Percentiles rank a stretch among this genome's conserved stretches.
Evolutionary conservation across 2,329 filamentous ascomycete genomes (phyloP).

Genomic region (Aspergillus caelatus): DNA sequence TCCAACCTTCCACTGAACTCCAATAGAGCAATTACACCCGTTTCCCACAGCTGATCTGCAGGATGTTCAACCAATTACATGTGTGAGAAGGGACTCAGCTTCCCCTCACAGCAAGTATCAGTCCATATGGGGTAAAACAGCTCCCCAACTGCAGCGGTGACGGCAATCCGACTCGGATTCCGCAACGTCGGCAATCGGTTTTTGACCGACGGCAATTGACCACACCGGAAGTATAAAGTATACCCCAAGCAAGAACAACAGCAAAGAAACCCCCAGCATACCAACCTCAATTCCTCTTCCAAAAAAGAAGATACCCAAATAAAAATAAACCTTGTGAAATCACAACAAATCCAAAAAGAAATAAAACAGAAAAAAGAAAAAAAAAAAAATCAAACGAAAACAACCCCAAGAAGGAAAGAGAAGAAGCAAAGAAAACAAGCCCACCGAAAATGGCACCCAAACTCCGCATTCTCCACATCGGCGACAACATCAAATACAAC

Average conservation of each 20-base stretch:
- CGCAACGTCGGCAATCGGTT: neutral
- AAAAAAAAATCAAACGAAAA: neutral
- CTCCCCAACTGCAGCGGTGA: neutral
- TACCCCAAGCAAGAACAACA: neutral
- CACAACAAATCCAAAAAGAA: too few relatives aligned
- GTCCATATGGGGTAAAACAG: neutral
- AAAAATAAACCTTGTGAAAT: neutral
- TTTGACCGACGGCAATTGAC: slow-evolving; percentile 5
- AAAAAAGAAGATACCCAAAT: neutral
- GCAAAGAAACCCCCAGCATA: neutral
- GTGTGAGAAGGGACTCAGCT: neutral
- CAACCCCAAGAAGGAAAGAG: neutral
- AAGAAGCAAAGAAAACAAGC: neutral
- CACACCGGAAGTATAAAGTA: neutral
- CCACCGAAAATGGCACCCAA: slow-evolving; percentile 28
- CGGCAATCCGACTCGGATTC: slow-evolving; percentile 1
- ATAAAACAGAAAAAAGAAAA: too few relatives aligned
- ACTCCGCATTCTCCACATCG: slow-evolving; percentile 47
- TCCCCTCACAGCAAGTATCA: neutral
- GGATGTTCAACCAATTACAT: neutral
- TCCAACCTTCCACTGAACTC: neutral
- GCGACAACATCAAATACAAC: slow-evolving; percentile 54
- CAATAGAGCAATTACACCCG: neutral
- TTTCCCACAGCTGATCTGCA: neutral
- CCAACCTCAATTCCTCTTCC: neutral